Evolutionary conservation across 129 eudicot genomes (phyloP).

Genomic region (Artemisia tridentata): DNA sequence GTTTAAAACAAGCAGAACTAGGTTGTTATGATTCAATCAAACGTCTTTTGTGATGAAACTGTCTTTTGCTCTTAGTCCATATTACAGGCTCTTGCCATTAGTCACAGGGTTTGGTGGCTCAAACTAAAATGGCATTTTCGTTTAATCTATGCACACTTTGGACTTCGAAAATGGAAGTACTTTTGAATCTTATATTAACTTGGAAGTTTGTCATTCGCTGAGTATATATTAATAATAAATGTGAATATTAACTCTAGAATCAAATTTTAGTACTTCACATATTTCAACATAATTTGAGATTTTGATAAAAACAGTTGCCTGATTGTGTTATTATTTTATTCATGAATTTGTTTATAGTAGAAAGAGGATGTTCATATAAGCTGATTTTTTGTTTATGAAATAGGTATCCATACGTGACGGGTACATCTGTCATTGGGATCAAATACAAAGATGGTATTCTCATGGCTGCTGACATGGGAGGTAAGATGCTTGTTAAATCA

Average conservation of each 20-base stretch:
- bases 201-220: neutral
- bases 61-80: neutral
- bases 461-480: constrained; percentile 96
- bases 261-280: no score
- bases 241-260: no score
- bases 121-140: neutral
- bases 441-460: constrained; percentile 88
- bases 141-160: neutral
- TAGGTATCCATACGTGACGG: constrained; percentile 74
- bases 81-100: neutral
- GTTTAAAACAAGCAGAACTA: neutral
- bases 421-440: constrained; percentile 76
- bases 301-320: no score
- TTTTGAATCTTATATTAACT: neutral
- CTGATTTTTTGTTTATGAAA: constrained; percentile 6
- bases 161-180: neutral
- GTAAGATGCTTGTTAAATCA: constrained; percentile 26
- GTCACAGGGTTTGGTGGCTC: constrained; percentile 1
- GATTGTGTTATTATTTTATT: neutral
- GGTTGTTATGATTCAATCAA: neutral
- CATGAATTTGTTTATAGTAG: neutral
- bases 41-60: neutral
- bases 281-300: no score
- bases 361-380: no score
- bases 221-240: neutral